Evolutionary conservation across 2,329 filamentous ascomycete species (phyloP), one percentile per base, ranked within the genome.

Genomic region (Sphaceloma murrayae): DNA sequence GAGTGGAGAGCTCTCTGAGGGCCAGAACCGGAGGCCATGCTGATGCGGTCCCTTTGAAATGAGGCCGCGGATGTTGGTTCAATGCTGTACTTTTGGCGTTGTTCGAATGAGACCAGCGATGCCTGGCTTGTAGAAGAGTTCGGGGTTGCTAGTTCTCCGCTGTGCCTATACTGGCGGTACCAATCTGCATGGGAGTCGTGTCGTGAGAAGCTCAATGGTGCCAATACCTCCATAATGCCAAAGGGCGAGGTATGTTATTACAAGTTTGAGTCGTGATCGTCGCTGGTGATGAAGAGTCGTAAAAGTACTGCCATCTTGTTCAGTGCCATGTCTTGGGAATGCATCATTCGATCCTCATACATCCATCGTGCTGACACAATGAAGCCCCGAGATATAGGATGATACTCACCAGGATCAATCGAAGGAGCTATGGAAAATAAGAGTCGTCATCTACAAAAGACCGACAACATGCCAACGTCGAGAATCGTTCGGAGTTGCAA

Each of bases 201-300:
- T 19, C 31, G 42, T 34, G 29, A 34, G 24, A 32, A 34, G 32
- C 36, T 34, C 42, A 32, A 24, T 34, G 42, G 42, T 34, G 30
- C 31, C 42, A 45, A 34, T 29, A 45, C 42, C 42, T 45, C 42
- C 42, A 45, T 45, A 34, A 36, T 45, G 42, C 42, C 30, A 43
- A 29, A 43, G 17, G 30, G 42, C 22, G 32, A 36, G 5, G 40
- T 31, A 19, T 31, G 18, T 24, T 13, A 26, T 32, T 43, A 34
- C n/a, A 43, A 19, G 11, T 18, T 6, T 11, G 19, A 22, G 29
- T 43, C 40, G 40, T 32, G 17, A 43, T 5, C 22, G 14, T 32
- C n/a, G 29, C 24, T 17, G 40, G 32, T 3, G 26, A 40, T 40
- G 36, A 19, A 40, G 16, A 40, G 24, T n/a, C n/a, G n/a, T 40